Evolutionary conservation across 176 grass and related monocot genomes (phyloP).

Genomic region (Urochloa ruziziensis): DNA sequence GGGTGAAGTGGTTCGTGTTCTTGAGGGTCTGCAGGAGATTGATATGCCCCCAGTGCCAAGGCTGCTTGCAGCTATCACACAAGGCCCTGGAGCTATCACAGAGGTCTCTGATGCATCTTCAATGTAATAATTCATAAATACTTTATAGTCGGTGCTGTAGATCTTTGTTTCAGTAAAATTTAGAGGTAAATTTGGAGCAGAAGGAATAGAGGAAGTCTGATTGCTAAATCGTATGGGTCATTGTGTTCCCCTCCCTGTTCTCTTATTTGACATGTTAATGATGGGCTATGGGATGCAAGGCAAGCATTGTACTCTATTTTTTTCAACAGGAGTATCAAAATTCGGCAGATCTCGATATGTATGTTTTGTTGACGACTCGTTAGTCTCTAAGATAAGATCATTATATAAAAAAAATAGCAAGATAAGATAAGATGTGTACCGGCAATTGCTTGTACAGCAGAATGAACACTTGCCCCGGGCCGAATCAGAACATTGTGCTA

Average conservation of each 20-base stretch:
- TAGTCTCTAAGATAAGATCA: too few species aligned
- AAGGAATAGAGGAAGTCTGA: neutral
- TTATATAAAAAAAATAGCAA: too few species aligned
- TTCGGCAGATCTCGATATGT: neutral
- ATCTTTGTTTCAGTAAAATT: neutral
- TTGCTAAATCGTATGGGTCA: neutral
- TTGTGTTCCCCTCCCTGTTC: neutral
- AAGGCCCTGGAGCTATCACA: neutral
- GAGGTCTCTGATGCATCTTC: too few species aligned
- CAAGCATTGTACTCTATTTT: neutral
- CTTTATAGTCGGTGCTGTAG: too few species aligned
- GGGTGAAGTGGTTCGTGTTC: slow-evolving; percentile 42
- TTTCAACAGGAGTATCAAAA: neutral
- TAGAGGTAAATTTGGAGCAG: neutral
- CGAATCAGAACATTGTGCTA: too few species aligned
- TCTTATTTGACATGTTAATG: neutral
- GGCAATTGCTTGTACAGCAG: too few species aligned
- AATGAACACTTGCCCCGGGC: too few species aligned
- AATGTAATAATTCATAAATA: too few species aligned
- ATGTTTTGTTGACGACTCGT: neutral
- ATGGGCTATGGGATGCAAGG: neutral
- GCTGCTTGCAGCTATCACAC: slow-evolving; percentile 32
- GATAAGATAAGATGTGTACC: neutral
- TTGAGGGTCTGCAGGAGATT: slow-evolving; percentile 41
- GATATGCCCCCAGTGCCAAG: slow-evolving; percentile 46